Evolutionary conservation across 768 basidiomycete genomes (phyloP), one percentile per base, ranked within the genome.

Genomic region (Cyclocybe cylindracea): DNA sequence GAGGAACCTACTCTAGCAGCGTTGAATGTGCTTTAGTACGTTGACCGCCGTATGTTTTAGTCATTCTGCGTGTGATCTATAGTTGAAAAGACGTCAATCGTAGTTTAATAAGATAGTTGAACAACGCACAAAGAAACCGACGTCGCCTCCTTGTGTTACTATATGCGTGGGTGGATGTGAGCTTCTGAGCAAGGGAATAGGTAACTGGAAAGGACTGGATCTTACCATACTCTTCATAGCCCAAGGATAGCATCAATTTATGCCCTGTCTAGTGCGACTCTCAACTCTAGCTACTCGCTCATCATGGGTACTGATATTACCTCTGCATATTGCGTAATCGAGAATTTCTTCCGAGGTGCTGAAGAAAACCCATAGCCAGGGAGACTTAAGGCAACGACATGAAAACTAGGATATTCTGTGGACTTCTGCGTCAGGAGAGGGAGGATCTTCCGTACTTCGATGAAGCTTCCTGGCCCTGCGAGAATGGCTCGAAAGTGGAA

Each of bases 341-440:
- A 59, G 54, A 86, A 86, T 0, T 83, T 73, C 61, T 78, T 78
- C 44, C 62, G 78, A 0, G 81, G 77, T 0, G 76, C 80, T 39
- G 82, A 75, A 0, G 85, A 85, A 63, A 85, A 86, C 0, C 82
- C 85, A 62, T 67, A 87, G 0, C 82, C 83, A 7, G 84, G 86
- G 11, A 86, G 57, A 57, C 84, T 79, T 33, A 77, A 55, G 0
- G 78, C 79, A 0, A 87, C 82, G 16, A 87, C 81, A 55, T 86
- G 82, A 61, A 87, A 87, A 44, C 75, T 79, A 1, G 84, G 84
- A 44, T 71, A 61, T 4, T 78, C 71, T 0, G 72, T 65, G 1
- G 73, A 70, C 0, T 66, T 64, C 16, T 70, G 64, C 0, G 76
- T 70, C 53, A 88, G 65, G 4, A 84, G 60, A 2, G 83, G 80